Conservation (phyloP, 805 yeast species). For the Yarrowia alimentaria region DNA sequence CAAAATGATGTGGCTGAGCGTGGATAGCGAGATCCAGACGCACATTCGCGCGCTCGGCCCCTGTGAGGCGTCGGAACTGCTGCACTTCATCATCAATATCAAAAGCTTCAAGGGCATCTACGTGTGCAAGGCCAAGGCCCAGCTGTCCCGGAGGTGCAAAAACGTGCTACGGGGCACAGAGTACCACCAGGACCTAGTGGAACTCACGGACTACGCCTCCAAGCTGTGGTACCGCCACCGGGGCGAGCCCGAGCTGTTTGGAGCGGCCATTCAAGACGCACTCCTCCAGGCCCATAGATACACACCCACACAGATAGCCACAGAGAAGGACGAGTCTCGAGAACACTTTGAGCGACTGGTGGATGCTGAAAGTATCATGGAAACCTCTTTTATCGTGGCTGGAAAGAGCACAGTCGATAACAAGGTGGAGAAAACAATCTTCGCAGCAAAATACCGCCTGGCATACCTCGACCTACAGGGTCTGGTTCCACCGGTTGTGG, state of each 20-base stretch:
- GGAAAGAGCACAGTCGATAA: not conserved
- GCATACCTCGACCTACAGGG: constrained; percentile 5
- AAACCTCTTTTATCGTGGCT: constrained; percentile 6
- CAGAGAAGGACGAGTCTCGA: not conserved
- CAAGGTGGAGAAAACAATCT: not conserved
- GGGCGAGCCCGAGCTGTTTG: constrained; percentile 7
- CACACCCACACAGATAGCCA: not conserved
- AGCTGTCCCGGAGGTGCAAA: constrained; percentile 5
- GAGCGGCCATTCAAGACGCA: not conserved
- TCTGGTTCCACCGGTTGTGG: constrained; percentile 2
- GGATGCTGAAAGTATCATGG: not conserved
- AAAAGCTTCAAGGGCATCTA: constrained; percentile 20
- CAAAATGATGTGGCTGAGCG: constrained; percentile 16
- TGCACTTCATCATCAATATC: constrained; percentile 17
- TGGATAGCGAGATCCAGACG: constrained; percentile 24
- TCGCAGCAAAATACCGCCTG: constrained; percentile 7
- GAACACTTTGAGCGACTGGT: not conserved
- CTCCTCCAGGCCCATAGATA: not conserved
- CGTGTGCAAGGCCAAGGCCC: constrained; percentile 22
- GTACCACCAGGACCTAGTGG: constrained; percentile 17
- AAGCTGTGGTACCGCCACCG: constrained; percentile 17
- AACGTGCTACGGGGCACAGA: constrained; percentile 14
- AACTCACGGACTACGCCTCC: constrained; percentile 9
- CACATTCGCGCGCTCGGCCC: constrained; percentile 14
- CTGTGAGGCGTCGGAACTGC: constrained; percentile 15